Evolutionary conservation across 495 filamentous ascomycete genomes (phyloP).

Genomic region (Podospora sp.): DNA sequence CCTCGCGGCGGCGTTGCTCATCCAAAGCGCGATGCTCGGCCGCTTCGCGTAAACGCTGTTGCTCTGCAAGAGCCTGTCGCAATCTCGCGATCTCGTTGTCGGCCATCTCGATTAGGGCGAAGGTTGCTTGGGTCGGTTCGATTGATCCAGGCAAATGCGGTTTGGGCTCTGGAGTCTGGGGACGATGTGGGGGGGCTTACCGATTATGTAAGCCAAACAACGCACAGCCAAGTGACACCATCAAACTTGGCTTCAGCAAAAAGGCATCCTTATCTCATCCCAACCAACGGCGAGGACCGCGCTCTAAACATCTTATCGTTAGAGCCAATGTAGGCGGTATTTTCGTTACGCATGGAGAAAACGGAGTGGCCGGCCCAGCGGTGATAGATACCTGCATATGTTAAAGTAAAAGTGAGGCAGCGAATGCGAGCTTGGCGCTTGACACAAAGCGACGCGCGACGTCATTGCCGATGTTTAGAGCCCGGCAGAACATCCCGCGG

Average conservation of each 20-base stretch:
- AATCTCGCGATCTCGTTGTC: constrained; percentile 15
- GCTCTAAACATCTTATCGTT: constrained; percentile 5
- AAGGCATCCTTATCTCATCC: not conserved
- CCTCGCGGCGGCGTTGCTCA: not conserved
- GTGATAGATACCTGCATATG: too few relatives aligned
- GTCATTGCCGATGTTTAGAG: too few relatives aligned
- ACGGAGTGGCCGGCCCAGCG: too few relatives aligned
- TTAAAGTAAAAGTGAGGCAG: too few relatives aligned
- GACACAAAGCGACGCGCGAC: too few relatives aligned
- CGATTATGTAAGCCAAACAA: constrained; percentile 3
- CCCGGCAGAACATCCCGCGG: too few relatives aligned
- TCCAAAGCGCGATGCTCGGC: not conserved
- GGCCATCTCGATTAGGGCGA: constrained; percentile 6
- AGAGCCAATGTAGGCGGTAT: too few relatives aligned
- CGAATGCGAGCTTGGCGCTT: too few relatives aligned
- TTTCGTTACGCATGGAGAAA: too few relatives aligned
- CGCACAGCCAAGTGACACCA: constrained; percentile 5
- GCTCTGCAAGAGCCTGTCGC: constrained; percentile 13
- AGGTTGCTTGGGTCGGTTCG: constrained; percentile 4
- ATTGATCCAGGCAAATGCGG: not conserved
- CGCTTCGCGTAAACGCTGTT: constrained; percentile 7
- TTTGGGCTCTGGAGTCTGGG: constrained; percentile 9
- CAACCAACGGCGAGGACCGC: not conserved
- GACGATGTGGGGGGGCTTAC: not conserved
- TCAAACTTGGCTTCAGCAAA: not conserved